Conservation (phyloP, 2,329 filamentous ascomycete genomes). For the Diatrype stigma region DNA sequence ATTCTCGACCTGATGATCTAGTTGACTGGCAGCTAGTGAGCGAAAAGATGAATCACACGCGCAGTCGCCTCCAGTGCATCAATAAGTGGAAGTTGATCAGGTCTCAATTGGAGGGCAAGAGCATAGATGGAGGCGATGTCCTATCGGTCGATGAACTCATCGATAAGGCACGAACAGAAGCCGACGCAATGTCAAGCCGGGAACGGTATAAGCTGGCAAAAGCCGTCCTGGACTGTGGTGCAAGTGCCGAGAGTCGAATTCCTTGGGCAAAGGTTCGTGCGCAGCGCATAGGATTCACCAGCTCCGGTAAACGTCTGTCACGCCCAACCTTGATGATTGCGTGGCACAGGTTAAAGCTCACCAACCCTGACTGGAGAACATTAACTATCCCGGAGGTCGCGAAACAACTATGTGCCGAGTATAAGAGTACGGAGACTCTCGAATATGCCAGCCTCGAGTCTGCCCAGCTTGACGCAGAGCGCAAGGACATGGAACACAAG, state of each 20-base stretch:
- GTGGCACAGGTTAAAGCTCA: constrained; percentile 24
- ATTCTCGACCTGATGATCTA: constrained; percentile 43
- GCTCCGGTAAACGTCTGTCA: constrained; percentile 13
- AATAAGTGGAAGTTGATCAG: constrained; percentile 59
- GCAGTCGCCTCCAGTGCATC: constrained; percentile 64
- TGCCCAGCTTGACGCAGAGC: constrained; percentile 19
- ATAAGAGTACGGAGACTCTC: constrained; percentile 16
- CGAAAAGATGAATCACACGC: constrained; percentile 54
- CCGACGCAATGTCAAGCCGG: constrained; percentile 16
- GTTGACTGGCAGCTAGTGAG: constrained; percentile 66
- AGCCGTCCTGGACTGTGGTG: constrained; percentile 17
- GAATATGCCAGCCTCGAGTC: constrained; percentile 15
- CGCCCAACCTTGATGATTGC: constrained; percentile 23
- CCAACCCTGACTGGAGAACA: constrained; percentile 17
- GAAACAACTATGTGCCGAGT: constrained; percentile 15
- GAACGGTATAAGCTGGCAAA: constrained; percentile 24
- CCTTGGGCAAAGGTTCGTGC: constrained; percentile 24
- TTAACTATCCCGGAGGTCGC: constrained; percentile 20
- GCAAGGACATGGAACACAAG: constrained; percentile 19
- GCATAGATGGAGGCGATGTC: constrained; percentile 17
- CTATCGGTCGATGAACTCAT: constrained; percentile 20
- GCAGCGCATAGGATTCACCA: not conserved
- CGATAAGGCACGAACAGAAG: constrained; percentile 22
- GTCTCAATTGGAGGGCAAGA: constrained; percentile 14
- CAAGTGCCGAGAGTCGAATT: constrained; percentile 23